phyloP scores from a whole-genome alignment of 441 rosid genomes.

The Flueggea neowawraea region DNA sequence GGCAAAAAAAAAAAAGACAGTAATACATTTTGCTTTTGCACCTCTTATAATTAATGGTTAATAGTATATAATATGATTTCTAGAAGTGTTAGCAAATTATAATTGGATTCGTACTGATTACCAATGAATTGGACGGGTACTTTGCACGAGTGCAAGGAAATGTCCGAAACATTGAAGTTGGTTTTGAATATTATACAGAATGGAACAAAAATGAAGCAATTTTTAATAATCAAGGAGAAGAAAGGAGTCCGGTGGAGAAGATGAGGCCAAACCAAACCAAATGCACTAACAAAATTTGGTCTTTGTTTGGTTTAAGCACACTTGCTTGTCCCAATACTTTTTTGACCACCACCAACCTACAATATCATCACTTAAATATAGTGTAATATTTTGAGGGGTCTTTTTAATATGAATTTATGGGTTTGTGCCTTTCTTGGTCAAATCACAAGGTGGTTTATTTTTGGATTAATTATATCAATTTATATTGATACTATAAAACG shows the following conservation, averaged over 20 bases:
- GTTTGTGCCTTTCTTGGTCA: not conserved
- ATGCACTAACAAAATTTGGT: not conserved
- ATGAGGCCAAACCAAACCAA: not conserved
- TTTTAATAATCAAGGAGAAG: not conserved
- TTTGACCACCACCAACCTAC: conserved; percentile 9
- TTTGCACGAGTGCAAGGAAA: conserved; percentile 12
- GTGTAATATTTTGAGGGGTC: too few species aligned
- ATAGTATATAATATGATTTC: too few species aligned
- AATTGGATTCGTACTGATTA: too few species aligned
- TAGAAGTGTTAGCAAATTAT: too few species aligned
- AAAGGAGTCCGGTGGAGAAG: not conserved
- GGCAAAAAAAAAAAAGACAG: too few species aligned
- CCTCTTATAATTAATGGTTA: too few species aligned
- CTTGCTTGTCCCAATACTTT: not conserved
- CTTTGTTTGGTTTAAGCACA: not conserved
- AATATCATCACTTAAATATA: not conserved
- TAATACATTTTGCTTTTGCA: too few species aligned
- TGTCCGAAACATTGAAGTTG: not conserved
- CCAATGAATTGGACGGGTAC: not conserved
- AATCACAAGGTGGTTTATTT: too few species aligned
- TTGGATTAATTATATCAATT: too few species aligned
- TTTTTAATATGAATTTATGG: not conserved
- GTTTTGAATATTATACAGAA: not conserved
- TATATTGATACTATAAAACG: too few species aligned
- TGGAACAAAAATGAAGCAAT: not conserved